Base-by-base conservation (phyloP, 2,329 filamentous ascomycete genomes). In the Colletotrichum sp. region DNA sequence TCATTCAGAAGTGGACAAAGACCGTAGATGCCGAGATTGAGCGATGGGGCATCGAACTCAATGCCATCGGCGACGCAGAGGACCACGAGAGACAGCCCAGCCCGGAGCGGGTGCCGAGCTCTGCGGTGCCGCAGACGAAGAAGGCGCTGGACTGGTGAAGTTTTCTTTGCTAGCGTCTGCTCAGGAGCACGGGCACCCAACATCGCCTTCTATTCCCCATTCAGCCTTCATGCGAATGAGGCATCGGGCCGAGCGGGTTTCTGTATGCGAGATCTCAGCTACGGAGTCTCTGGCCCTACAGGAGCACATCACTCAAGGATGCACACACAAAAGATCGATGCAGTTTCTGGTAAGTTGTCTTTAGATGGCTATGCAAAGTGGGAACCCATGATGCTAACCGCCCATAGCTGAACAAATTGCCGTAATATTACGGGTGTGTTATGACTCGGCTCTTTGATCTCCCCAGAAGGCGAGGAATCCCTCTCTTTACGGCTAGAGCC, bases 1-100 rank as follows among this genome's bases (percentile, higher is more conserved):
- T 95, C 66, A 82, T 96, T 52, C 83, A 79, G 74, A 92, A 89
- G 82, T 96, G 94, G 94, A 86, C 86, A 39, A 63, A 62, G 65
- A 49, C 82, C 27, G 79, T 83, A 30, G 81, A 85, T 19, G 79
- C 80, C 66, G 82, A 85, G 75, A 69, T 84, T 22, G 72, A 71
- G 57, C 34, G 78, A 63, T 87, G 85, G 85, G 80, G 80, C 57
- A 83, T 87, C 76, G 78, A 85, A 39, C 75, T 79, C 44, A 75
- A 78, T 7, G 77, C 86, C 19, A 73, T 78, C 49, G 77, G 71
- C 52, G 75, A 73, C n/a, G 75, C 86, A 78, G 82, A 83, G 11
- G 81, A 84, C 69, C 84, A 86, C 69, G 75, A 78, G 61, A 59
- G 59, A 55, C 79, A 69, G 80, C 82, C 52, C 22, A 77, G 71